Percentiles rank a stretch among this genome's conserved stretches.
These are phyloP conservation scores for Aspergillus cavernicola DNA, from an alignment of 495 filamentous ascomycete species.

Conservation along the genomic window DNA sequence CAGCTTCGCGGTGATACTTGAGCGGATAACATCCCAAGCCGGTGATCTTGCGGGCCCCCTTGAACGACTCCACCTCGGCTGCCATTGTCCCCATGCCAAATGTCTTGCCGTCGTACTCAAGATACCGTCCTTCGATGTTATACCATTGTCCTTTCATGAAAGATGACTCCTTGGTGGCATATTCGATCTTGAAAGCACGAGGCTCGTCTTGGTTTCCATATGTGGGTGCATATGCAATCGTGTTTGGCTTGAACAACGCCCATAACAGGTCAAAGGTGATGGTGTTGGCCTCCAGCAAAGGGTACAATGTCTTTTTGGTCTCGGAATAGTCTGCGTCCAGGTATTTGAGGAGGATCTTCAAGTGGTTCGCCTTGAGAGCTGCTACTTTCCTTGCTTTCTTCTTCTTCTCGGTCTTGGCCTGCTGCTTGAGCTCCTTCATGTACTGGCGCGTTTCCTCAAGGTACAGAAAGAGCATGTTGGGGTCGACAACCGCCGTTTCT, in stretches of 20 bases:
- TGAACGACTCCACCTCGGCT: slow-evolving; percentile 72
- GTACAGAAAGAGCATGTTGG: slow-evolving; percentile 86
- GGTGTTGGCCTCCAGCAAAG: slow-evolving; percentile 74
- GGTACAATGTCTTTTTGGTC: slow-evolving; percentile 76
- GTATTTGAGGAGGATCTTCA: slow-evolving; percentile 76
- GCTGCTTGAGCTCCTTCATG: slow-evolving; percentile 63
- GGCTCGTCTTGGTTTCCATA: slow-evolving; percentile 80
- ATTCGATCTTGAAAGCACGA: slow-evolving; percentile 85
- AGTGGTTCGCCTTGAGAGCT: slow-evolving; percentile 52
- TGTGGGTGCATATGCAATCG: slow-evolving; percentile 75
- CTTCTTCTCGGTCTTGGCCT: slow-evolving; percentile 60
- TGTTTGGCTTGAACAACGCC: slow-evolving; percentile 90
- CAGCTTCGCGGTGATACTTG: slow-evolving; percentile 74
- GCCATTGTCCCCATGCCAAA: slow-evolving; percentile 70
- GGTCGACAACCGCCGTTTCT: slow-evolving; percentile 74
- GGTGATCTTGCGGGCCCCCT: slow-evolving; percentile 78
- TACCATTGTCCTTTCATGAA: slow-evolving; percentile 81
- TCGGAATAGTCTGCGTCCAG: slow-evolving; percentile 78
- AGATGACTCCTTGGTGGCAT: slow-evolving; percentile 64
- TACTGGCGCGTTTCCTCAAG: slow-evolving; percentile 68
- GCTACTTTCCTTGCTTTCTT: slow-evolving; percentile 60
- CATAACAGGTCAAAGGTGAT: slow-evolving; percentile 90
- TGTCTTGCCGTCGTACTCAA: slow-evolving; percentile 80
- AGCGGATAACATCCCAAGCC: slow-evolving; percentile 76
- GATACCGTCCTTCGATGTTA: slow-evolving; percentile 74